Base-by-base conservation (phyloP, 2,329 filamentous ascomycete species). In the Fonsecaea monophora region DNA sequence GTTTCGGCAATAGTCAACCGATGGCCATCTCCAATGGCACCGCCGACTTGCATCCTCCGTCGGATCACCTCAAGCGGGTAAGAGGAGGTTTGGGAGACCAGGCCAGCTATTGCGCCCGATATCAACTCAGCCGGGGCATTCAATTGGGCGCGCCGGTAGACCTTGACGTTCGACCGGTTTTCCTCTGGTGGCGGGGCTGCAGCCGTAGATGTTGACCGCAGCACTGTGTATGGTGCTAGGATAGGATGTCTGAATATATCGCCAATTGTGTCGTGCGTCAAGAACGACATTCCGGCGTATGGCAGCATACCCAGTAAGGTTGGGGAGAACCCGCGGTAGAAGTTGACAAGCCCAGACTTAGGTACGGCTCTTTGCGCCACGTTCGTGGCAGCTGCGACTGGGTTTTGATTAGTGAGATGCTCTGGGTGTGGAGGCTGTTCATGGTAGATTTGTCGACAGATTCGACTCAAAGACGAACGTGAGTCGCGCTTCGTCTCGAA, bases 291-390 rank as follows among this genome's bases (percentile, higher is more conserved):
- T 73, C 95, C 95, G 0, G 95, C 95, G 75, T 99, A 99, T 0
- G 95, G 95, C 0, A 99, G 82, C 94, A 99, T 99, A 73, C 95
- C 95, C 67, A 96, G 84, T 4, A 99, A 79, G 0, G 95, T 98
- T 0, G 94, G 92, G 0, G 89, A 87, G 78, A 99, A 99, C 58
- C 95, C 95, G 57, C 95, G 89, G 80, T 97, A 99, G 78, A 99
- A 99, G 78, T 99, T 99, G 64, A 87, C 80, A 0, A 98, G 77
- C 3, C 94, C 94, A 10, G 84, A 85, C 32, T 83, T 84, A 0
- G 91, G 89, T 0, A 86, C 82, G 0, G 85, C 81, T 9, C 82
- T 80, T 25, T 84, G 82, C 0, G 87, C 80, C 0, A 67, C 61
- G 2, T 76, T 76, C 12, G 79, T 74, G 1, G 80, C 76, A 1